Base-by-base conservation (phyloP, 306 rosid genomes). In the Dicorynia guianensis region DNA sequence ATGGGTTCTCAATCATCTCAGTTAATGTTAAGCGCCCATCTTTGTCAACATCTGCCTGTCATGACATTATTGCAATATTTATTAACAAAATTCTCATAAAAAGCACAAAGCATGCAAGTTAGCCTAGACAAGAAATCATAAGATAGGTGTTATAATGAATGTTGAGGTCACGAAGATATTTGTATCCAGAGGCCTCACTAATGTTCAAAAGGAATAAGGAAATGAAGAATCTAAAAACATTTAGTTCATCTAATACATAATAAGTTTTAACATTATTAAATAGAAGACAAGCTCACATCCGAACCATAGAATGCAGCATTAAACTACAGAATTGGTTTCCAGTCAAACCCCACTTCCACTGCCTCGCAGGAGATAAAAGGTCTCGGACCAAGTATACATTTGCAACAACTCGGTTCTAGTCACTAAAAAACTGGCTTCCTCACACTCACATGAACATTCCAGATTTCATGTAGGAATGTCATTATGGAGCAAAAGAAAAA, bases 1-100 rank as follows among this genome's bases (percentile, higher is more conserved):
- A 95, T 3, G 99, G 99, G 81, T 85, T 89, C 63, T 92, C 97
- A 15, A 95, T 87, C 99, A 96, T 96, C 92, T 96, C 99, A 33
- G 76, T 15, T 95, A 90, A 79, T 46, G 88, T 83, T 34, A 95
- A 90, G 35, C 90, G 96, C 57, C 98, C 93, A 67, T 96, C 99
- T 82, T 95, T 92, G 84, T 96, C 86, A n/a, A 40, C 59, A 61
- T 96, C 99, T 5, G 99, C 98, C 99, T 92, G 91, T 71, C 79
- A 86, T 47, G 55, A 75, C 59, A 86, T 44, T 12, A 36, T 64
- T 33, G 49, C 55, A 61, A 18, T 14, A 44, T 71, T 67, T 35
- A 74, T 49, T 30, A 44, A 77, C 48, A 47, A 46, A 77, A 65
- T 76, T n/a, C 11, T 35, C 53, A 43, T 48, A 43, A 44, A 5